Conservation (phyloP, 2,329 filamentous ascomycete genomes). For the Paracorniculantispora psalliotae region DNA sequence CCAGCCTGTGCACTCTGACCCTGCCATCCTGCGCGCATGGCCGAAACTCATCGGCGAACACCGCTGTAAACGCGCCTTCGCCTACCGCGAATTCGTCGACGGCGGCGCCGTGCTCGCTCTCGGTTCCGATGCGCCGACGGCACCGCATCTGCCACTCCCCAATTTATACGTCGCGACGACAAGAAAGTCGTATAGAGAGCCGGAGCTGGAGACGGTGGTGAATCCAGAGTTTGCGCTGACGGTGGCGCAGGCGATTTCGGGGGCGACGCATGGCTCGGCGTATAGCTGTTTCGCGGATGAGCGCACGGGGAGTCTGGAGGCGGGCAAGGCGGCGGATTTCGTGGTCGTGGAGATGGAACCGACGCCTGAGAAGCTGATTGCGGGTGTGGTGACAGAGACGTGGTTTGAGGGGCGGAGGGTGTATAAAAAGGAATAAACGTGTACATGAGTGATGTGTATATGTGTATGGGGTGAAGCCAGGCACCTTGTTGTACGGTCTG, state of each 20-base stretch:
- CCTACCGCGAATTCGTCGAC: slow-evolving; percentile 53
- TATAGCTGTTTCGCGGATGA: slow-evolving; percentile 54
- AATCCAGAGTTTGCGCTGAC: slow-evolving; percentile 51
- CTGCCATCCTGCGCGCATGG: slow-evolving; percentile 54
- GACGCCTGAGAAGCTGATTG: slow-evolving; percentile 40
- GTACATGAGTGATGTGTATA: background rate
- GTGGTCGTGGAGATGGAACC: slow-evolving; percentile 46
- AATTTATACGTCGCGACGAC: slow-evolving; percentile 54
- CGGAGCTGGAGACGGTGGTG: slow-evolving; percentile 34
- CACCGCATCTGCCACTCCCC: slow-evolving; percentile 43
- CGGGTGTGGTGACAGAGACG: slow-evolving; percentile 44
- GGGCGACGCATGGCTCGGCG: slow-evolving; percentile 50
- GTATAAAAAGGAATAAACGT: slow-evolving; percentile 19
- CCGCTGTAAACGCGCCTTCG: slow-evolving; percentile 51
- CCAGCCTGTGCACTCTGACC: slow-evolving; percentile 52
- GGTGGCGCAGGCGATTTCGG: slow-evolving; percentile 48
- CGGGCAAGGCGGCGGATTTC: slow-evolving; percentile 54
- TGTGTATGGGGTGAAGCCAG: background rate
- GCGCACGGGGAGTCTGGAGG: slow-evolving; percentile 47
- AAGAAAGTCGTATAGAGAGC: slow-evolving; percentile 48
- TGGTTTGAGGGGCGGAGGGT: slow-evolving; percentile 47
- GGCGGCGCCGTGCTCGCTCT: slow-evolving; percentile 46
- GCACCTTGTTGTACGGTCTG: no score
- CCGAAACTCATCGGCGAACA: slow-evolving; percentile 45
- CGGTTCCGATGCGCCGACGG: slow-evolving; percentile 51